These are phyloP conservation scores for Macaranga tanarius DNA, from an alignment of 441 rosid genomes.

Conservation along the genomic window DNA sequence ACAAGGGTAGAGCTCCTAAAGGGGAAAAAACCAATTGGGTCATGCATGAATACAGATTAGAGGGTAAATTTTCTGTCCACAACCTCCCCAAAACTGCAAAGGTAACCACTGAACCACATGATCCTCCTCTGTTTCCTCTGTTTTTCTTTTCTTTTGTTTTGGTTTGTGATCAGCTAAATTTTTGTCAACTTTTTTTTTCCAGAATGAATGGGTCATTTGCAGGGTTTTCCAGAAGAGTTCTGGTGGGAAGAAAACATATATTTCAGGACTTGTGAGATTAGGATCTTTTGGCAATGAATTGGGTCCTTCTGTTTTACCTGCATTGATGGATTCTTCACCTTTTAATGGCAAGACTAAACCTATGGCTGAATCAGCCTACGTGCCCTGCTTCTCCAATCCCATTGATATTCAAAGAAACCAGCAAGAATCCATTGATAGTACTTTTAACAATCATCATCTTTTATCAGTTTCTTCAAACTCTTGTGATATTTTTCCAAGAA, in stretches of 20 bases:
- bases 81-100: constrained; percentile 78
- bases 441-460: constrained; percentile 33
- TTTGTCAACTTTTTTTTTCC: constrained; percentile 20
- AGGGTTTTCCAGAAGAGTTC: constrained; percentile 76
- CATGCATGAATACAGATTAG: constrained; percentile 86
- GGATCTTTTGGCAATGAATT: constrained; percentile 47
- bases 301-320: constrained; percentile 49
- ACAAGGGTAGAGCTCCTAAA: constrained; percentile 85
- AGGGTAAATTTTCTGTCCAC: constrained; percentile 66
- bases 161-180: not conserved
- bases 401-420: constrained; percentile 36
- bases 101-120: no score
- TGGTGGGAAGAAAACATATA: constrained; percentile 68
- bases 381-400: constrained; percentile 99
- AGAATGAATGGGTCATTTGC: constrained; percentile 95
- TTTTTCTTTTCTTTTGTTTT: not conserved
- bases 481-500: constrained; percentile 28
- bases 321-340: constrained; percentile 62
- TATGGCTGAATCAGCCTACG: constrained; percentile 47
- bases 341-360: constrained; percentile 36
- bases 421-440: constrained; percentile 18
- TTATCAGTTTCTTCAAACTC: constrained; percentile 26
- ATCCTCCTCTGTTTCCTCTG: not conserved
- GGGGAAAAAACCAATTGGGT: constrained; percentile 85
- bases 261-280: constrained; percentile 46